These are phyloP conservation scores for Melaleuca quinquenervia DNA, from an alignment of 345 rosid species.

Conservation along the genomic window DNA sequence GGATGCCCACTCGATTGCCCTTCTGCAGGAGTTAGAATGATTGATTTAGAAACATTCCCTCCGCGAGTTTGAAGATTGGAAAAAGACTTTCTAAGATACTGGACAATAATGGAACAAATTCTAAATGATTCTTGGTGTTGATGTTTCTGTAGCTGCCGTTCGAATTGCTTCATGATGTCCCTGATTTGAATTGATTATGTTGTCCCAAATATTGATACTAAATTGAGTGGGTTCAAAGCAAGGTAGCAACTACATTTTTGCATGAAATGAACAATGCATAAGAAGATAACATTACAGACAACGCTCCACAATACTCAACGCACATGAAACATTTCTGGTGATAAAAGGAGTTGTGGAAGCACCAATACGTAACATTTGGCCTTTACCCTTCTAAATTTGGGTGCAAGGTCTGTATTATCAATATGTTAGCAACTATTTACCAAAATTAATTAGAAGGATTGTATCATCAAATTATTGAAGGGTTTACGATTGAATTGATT, in stretches of 20 bases:
- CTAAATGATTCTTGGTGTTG: not conserved
- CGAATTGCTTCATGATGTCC: not conserved
- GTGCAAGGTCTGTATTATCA: not conserved
- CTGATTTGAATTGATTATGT: not conserved
- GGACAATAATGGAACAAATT: too few relatives aligned
- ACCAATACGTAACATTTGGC: not conserved
- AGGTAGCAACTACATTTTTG: not conserved
- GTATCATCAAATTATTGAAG: too few relatives aligned
- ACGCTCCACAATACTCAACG: not conserved
- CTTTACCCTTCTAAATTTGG: not conserved
- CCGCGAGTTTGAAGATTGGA: not conserved
- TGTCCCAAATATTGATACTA: not conserved
- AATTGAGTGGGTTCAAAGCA: not conserved
- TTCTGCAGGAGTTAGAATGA: not conserved
- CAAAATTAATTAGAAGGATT: too few relatives aligned
- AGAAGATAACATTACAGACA: too few relatives aligned
- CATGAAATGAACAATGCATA: not conserved
- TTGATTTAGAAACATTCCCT: not conserved
- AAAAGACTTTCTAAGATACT: too few relatives aligned
- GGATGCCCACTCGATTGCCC: not conserved
- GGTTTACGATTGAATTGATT: too few relatives aligned
- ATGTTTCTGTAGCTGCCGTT: not conserved
- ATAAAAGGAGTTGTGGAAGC: not conserved
- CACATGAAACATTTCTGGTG: not conserved
- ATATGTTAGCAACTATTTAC: too few relatives aligned